Conservation (phyloP, 441 rosid genomes). For the Flueggea neowawraea region DNA sequence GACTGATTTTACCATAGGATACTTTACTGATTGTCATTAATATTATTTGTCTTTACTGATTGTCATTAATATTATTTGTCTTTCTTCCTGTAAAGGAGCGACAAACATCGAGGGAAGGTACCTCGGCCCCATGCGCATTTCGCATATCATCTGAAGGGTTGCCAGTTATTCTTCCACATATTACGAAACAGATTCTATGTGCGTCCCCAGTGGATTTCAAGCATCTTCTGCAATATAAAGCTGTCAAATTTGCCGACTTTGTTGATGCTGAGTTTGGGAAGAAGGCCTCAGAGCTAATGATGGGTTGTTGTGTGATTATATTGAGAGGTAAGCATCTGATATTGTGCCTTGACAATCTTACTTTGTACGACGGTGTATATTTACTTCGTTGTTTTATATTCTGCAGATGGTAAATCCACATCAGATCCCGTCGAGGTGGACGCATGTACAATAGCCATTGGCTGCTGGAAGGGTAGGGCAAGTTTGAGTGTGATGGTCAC, state of each 20-base stretch:
- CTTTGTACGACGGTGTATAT: background rate
- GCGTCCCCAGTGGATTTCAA: slow-evolving; percentile 72
- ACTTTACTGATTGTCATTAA: background rate
- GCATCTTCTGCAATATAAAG: slow-evolving; percentile 74
- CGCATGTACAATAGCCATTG: slow-evolving; percentile 65
- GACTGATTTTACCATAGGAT: background rate
- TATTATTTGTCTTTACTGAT: slow-evolving; percentile 1
- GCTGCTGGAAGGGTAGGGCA: slow-evolving; percentile 89
- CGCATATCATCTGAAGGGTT: slow-evolving; percentile 95
- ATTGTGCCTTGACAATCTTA: background rate
- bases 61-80: background rate
- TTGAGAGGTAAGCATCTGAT: slow-evolving; percentile 48
- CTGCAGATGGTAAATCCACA: slow-evolving; percentile 34
- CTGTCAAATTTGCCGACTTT: slow-evolving; percentile 72
- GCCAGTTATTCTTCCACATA: slow-evolving; percentile 81
- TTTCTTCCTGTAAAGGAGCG: slow-evolving; percentile 53
- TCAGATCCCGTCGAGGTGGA: slow-evolving; percentile 35
- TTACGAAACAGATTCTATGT: slow-evolving; percentile 76
- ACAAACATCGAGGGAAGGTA: slow-evolving; percentile 79
- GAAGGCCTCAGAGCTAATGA: slow-evolving; percentile 65
- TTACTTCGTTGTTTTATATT: background rate
- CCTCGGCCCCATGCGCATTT: slow-evolving; percentile 64
- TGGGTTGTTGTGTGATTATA: slow-evolving; percentile 87
- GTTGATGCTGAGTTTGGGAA: slow-evolving; percentile 61
- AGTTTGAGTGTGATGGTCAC: slow-evolving; percentile 88